Evolutionary conservation across 2,329 filamentous ascomycete species (phyloP), one percentile per base, ranked within the genome.

Genomic region (Trichoderma brevicompactum): DNA sequence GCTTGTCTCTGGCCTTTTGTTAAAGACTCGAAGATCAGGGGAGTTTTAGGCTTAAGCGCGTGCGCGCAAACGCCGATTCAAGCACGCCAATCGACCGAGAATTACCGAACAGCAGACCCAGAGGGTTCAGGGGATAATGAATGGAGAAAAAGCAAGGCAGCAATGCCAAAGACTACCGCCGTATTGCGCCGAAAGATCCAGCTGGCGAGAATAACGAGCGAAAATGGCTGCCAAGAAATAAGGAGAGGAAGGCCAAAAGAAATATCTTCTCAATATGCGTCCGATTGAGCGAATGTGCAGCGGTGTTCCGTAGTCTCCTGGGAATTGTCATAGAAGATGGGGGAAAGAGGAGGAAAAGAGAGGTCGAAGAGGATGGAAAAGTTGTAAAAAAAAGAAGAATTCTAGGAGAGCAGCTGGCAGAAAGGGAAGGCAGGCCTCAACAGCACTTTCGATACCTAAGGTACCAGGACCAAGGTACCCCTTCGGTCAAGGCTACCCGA

Each of bases 381-480:
- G 17, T 13, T 5, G 0, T 13, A 2, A 32, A 8, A 17, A 36
- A 8, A 58, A 23, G 17, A 23, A 38, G 13, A 17, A 48, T 19
- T 28, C 15, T 46, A 7, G 49, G 12, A n/a, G 10, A 36, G 34
- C 19, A 40, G 13, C 17, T 52, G 46, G n/a, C 46, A n/a, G 19
- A 52, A 36, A 6, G 12, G 32, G 40, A 54, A 63, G 40, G 60
- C 7, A 54, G 12, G 40, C 32, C 32, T 23, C 40, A 50, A 34
- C 7, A 12, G 38, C 48, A 23, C 36, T 8, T 54, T 60, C 44
- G 7, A 34, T 4, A 19, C 7, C 28, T 36, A 3, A 36, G 23
- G 54, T 46, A 43, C 58, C 58, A 40, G 43, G 4, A 19, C 46
- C 46, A 52, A 63, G 60, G 40, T 46, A 46, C 40, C 49, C 7